These are phyloP conservation scores for Neonectria magnoliae DNA, from an alignment of 2,329 filamentous ascomycete genomes.

Conservation along the genomic window DNA sequence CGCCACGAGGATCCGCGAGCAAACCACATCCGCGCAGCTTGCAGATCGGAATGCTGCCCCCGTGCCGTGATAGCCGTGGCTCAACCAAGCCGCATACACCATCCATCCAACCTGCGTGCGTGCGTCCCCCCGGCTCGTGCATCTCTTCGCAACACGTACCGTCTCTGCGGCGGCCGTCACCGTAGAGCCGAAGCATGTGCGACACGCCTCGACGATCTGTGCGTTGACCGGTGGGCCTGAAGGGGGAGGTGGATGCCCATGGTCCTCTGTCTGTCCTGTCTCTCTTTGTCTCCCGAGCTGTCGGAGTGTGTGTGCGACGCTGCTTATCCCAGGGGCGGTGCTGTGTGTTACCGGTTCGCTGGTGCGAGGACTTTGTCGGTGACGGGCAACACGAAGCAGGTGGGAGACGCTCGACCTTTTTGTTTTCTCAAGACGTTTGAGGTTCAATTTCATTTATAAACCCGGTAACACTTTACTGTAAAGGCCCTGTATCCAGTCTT, in stretches of 20 bases:
- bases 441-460: conserved; percentile 29
- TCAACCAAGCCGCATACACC: not conserved
- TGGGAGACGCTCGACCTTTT: not conserved
- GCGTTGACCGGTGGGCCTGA: not conserved
- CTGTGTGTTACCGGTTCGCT: conserved; percentile 24
- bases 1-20: not conserved
- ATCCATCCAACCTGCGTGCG: too few relatives aligned
- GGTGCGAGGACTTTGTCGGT: not conserved
- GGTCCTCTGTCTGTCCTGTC: conserved; percentile 1
- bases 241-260: not conserved
- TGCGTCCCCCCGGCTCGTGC: conserved; percentile 4
- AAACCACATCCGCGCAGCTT: not conserved
- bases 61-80: conserved; percentile 5
- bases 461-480: conserved; percentile 18
- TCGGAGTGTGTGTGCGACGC: conserved; percentile 5
- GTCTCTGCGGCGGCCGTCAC: conserved; percentile 11
- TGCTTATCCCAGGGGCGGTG: conserved; percentile 18
- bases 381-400: not conserved
- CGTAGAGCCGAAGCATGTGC: not conserved
- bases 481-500: conserved; percentile 25
- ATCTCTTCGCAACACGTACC: conserved; percentile 15
- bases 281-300: conserved; percentile 5
- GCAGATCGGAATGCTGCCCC: not conserved
- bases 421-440: conserved; percentile 8
- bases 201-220: not conserved